phyloP scores from a whole-genome alignment of 805 yeast genomes.

The Debaryomyces prosopidis region DNA sequence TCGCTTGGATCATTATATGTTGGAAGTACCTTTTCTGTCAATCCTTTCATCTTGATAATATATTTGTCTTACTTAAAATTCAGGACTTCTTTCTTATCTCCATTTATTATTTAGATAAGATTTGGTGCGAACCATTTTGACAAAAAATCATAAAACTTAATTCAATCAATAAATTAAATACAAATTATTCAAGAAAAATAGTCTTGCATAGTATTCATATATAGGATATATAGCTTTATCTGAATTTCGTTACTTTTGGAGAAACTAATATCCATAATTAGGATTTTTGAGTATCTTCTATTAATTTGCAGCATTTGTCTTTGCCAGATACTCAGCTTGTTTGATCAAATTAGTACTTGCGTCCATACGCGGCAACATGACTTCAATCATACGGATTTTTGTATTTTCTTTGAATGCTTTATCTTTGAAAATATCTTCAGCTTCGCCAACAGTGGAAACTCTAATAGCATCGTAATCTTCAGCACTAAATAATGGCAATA shows the following conservation, averaged over 20 bases:
- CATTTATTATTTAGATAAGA: no score
- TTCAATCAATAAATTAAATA: no score
- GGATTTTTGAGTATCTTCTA: no score
- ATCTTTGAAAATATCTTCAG: conserved; percentile 50
- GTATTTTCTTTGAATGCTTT: conserved; percentile 52
- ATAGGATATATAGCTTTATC: no score
- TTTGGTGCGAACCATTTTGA: no score
- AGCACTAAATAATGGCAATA: conserved; percentile 63
- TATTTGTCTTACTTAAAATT: no score
- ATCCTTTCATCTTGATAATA: conserved; percentile 6
- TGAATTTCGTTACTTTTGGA: no score
- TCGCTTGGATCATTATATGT: neutral
- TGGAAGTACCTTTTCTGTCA: neutral
- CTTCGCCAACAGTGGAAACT: conserved; percentile 58
- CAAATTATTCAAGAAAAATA: no score
- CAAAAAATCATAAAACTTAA: no score
- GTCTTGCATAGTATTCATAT: no score
- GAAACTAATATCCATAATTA: no score
- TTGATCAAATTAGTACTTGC: conserved; percentile 61
- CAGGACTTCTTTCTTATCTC: no score
- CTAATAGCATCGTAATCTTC: conserved; percentile 53
- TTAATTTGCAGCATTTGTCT: conserved; percentile 15
- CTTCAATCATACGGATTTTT: conserved; percentile 65
- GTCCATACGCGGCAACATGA: conserved; percentile 68
- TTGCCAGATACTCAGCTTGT: conserved; percentile 35